These are phyloP conservation scores for Dothiorella sarmentorum DNA, from an alignment of 2,329 filamentous ascomycete genomes.

Conservation along the genomic window DNA sequence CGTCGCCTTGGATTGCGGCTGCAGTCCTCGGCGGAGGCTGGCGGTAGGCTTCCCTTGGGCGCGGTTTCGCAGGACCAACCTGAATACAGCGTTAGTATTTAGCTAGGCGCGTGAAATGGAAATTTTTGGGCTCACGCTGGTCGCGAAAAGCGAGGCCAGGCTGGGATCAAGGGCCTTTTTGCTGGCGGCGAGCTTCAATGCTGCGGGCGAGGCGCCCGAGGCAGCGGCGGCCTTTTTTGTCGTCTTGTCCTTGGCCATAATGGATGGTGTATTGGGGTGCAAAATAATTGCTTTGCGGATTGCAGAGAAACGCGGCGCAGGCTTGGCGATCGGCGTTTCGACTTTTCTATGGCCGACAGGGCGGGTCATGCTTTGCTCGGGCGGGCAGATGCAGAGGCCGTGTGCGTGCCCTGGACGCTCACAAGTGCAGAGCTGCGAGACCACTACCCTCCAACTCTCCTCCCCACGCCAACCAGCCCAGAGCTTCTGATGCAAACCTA, in stretches of 20 bases:
- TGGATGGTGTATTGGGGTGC: not conserved
- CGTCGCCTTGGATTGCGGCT: slow-evolving; percentile 45
- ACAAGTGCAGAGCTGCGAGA: slow-evolving; percentile 16
- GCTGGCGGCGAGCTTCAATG: slow-evolving; percentile 27
- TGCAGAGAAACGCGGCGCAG: slow-evolving; percentile 7
- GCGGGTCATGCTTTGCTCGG: slow-evolving; percentile 5
- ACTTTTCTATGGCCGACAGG: slow-evolving; percentile 10
- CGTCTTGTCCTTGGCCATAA: slow-evolving; percentile 33
- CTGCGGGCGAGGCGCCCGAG: not conserved
- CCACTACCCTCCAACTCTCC: slow-evolving; percentile 1
- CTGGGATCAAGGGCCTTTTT: slow-evolving; percentile 41
- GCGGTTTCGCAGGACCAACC: slow-evolving; percentile 37
- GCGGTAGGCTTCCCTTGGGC: slow-evolving; percentile 41
- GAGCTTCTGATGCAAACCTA: slow-evolving; percentile 1
- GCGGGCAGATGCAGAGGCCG: slow-evolving; percentile 1
- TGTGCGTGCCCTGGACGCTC: slow-evolving; percentile 7
- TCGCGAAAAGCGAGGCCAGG: slow-evolving; percentile 48
- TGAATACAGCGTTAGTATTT: slow-evolving; percentile 20
- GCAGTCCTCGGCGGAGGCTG: slow-evolving; percentile 24
- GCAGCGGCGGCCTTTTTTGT: not conserved
- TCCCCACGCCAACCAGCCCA: not conserved
- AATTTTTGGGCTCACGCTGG: slow-evolving; percentile 32
- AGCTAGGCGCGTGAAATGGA: not conserved
- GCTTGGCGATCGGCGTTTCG: slow-evolving; percentile 14
- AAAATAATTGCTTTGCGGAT: not conserved